These are phyloP conservation scores for Aphanomyces astaci DNA, from an alignment of 352 stramenopile species.

Conservation along the genomic window DNA sequence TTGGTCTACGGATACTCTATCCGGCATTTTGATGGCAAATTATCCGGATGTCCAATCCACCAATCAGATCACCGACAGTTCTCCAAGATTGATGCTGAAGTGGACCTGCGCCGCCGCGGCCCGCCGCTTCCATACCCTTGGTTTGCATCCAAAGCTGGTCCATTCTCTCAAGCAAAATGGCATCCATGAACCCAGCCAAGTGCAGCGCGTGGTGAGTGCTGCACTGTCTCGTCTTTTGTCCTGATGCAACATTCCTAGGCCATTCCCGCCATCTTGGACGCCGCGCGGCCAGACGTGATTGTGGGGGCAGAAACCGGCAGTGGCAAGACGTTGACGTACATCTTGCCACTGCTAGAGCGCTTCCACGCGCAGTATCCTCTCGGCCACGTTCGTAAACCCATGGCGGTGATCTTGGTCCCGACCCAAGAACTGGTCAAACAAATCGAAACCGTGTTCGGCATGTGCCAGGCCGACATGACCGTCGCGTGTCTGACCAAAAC, in stretches of 20 bases:
- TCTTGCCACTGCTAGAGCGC: slow-evolving; percentile 86
- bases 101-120: background rate
- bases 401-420: slow-evolving; percentile 73
- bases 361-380: slow-evolving; percentile 24
- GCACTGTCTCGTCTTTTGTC: background rate
- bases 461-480: slow-evolving; percentile 37
- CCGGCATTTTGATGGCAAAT: background rate
- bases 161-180: slow-evolving; percentile 34
- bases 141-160: slow-evolving; percentile 32
- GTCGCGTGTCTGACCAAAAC: slow-evolving; percentile 54
- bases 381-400: slow-evolving; percentile 38
- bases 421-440: slow-evolving; percentile 83
- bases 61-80: too few species aligned
- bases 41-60: background rate
- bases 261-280: slow-evolving; percentile 43
- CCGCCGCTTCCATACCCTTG: slow-evolving; percentile 46
- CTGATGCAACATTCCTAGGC: slow-evolving; percentile 25
- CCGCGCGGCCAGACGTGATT: slow-evolving; percentile 65
- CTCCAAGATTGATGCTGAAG: background rate
- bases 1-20: slow-evolving; percentile 1
- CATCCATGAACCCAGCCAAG: slow-evolving; percentile 40
- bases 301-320: slow-evolving; percentile 92
- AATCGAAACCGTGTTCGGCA: slow-evolving; percentile 38
- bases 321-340: slow-evolving; percentile 94
- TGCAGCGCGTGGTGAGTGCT: slow-evolving; percentile 34